Evolutionary conservation across 192 early-diverging fungal species (phyloP), one percentile per base, ranked within the genome.

Genomic region (Backusella tuberculispora): DNA sequence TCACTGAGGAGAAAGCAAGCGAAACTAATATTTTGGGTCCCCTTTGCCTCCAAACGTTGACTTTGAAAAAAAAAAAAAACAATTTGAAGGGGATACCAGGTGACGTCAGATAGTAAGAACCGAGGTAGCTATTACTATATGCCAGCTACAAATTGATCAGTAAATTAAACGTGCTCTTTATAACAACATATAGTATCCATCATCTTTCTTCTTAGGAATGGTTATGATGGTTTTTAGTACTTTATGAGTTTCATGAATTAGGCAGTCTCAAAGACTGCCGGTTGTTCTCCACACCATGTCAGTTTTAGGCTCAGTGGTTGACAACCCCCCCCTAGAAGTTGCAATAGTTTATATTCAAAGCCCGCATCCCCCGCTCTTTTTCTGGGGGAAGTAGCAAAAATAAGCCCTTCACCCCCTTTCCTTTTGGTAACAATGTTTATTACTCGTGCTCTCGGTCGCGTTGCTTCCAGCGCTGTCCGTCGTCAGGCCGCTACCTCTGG

Each of bases 391-490:
- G 53, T 60, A 26, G 53, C 53, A 50, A 75, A 75, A 60, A 48
- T 47, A 34, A 37, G 68, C 68, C 68, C 24, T 69, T 69, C 68
- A 46, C 68, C 66, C 66, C 74, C 74, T 53, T 60, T 69, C 66
- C 74, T 75, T 60, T 75, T 65, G 66, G 66, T 75, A 69, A 65
- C 67, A 48, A 75, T 66, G 66, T 75, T 69, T 67, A 66, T 75
- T 69, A 66, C 66, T 69, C 74, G 74, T 75, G 74, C 74, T 67
- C 66, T 75, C 74, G 74, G 74, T 69, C 66, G 67, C 45, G 74
- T 67, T 75, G 66, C 74, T 40, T 75, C 67, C 41, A 69, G 66
- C 66, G 68, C 66, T 66, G 47, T 75, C 67, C 74, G 74, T 67
- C 64, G 65, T 66, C 73, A 74, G 66, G 44, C 72, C 64, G 63